phyloP scores from a whole-genome alignment of 2,329 filamentous ascomycete genomes.

The Zymoseptoria ardabiliae region DNA sequence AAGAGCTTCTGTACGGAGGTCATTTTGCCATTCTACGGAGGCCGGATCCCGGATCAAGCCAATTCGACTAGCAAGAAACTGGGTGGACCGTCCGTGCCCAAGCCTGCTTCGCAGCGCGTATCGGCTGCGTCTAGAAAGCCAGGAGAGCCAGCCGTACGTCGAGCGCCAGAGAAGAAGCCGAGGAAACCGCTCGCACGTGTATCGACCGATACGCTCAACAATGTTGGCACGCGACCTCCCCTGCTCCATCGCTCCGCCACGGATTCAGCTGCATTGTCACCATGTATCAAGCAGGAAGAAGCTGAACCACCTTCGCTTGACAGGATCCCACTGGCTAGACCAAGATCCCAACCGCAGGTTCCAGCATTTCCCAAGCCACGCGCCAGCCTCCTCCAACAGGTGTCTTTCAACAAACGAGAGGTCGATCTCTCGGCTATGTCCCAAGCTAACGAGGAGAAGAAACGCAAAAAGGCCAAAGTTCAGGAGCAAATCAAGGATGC shows the following conservation, averaged over 20 bases:
- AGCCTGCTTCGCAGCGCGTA: conserved; percentile 47
- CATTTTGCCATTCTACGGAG: conserved; percentile 72
- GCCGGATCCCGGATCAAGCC: conserved; percentile 65
- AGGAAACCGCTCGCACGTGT: conserved; percentile 55
- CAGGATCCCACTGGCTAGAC: conserved; percentile 35
- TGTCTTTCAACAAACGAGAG: conserved; percentile 38
- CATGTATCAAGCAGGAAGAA: conserved; percentile 59
- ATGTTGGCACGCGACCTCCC: conserved; percentile 50
- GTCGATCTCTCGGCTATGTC: conserved; percentile 49
- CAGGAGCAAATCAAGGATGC: conserved; percentile 68
- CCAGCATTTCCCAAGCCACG: conserved; percentile 26
- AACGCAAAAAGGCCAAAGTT: conserved; percentile 58
- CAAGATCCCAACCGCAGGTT: conserved; percentile 4
- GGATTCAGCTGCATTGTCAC: conserved; percentile 45
- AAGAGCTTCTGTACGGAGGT: conserved; percentile 75
- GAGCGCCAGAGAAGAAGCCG: conserved; percentile 34
- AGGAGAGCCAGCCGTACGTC: conserved; percentile 30
- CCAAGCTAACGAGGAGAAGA: conserved; percentile 49
- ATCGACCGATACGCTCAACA: conserved; percentile 48
- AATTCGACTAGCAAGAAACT: conserved; percentile 66
- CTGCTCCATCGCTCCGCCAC: conserved; percentile 63
- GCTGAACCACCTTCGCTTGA: conserved; percentile 52
- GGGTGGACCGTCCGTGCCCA: conserved; percentile 59
- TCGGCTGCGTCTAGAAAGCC: conserved; percentile 33
- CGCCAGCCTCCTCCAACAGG: conserved; percentile 30